phyloP scores from a whole-genome alignment of 2,329 filamentous ascomycete genomes.

The Juglanconis juglandina region DNA sequence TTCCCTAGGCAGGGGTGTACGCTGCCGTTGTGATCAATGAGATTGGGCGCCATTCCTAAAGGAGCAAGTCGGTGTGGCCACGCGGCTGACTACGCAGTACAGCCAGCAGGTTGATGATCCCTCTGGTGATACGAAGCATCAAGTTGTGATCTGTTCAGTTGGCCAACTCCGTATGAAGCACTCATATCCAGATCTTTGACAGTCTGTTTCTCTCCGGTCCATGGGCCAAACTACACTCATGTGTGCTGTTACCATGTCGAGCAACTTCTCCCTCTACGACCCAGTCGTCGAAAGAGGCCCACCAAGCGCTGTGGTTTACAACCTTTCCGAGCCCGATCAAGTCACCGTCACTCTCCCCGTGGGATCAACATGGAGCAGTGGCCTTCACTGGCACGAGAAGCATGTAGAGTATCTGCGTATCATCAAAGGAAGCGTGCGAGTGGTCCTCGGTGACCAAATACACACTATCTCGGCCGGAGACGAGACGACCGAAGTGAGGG shows the following conservation, averaged over 20 bases:
- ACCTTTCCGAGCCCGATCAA: conserved; percentile 34
- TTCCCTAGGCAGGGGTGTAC: too few species aligned
- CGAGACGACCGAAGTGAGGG: conserved; percentile 29
- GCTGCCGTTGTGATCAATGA: neutral
- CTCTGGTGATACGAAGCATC: too few species aligned
- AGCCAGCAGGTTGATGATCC: too few species aligned
- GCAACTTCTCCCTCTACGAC: conserved; percentile 1
- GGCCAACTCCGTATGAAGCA: neutral
- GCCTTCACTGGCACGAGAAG: conserved; percentile 46
- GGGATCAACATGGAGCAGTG: conserved; percentile 44
- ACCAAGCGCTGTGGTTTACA: conserved; percentile 17
- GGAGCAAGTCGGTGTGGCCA: neutral
- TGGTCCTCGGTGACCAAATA: conserved; percentile 20
- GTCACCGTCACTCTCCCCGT: conserved; percentile 42
- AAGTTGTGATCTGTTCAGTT: neutral
- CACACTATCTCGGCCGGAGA: conserved; percentile 22
- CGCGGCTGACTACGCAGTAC: neutral
- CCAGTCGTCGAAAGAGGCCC: conserved; percentile 11
- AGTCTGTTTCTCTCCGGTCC: neutral
- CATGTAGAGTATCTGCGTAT: conserved; percentile 46
- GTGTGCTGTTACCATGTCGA: neutral
- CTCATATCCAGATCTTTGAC: neutral
- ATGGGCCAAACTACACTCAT: neutral
- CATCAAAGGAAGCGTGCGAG: conserved; percentile 33
- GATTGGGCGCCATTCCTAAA: neutral